These are phyloP conservation scores for Arachis hypogaea DNA, from an alignment of 306 rosid species.

Conservation along the genomic window DNA sequence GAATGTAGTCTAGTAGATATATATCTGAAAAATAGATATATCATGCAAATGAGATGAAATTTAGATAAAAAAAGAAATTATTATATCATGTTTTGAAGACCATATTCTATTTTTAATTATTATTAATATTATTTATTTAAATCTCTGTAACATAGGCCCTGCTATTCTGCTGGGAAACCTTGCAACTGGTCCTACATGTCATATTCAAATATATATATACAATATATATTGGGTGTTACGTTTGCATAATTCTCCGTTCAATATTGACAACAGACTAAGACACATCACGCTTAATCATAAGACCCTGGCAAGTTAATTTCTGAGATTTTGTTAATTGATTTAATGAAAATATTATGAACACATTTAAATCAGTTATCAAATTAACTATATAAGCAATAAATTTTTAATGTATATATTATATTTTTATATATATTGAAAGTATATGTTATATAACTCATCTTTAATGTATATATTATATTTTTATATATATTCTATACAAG, in stretches of 20 bases:
- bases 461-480: too few relatives aligned
- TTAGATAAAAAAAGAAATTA: not conserved
- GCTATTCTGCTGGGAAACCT: slow-evolving; percentile 14
- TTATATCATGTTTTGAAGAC: not conserved
- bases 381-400: too few relatives aligned
- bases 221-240: slow-evolving; percentile 20
- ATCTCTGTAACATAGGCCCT: not conserved
- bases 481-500: too few relatives aligned
- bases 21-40: not conserved
- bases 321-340: not conserved
- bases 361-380: too few relatives aligned
- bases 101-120: too few relatives aligned
- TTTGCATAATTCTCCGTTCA: slow-evolving; percentile 31
- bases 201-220: slow-evolving; percentile 27
- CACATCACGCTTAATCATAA: slow-evolving; percentile 1
- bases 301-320: not conserved
- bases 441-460: too few relatives aligned
- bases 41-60: not conserved
- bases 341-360: too few relatives aligned
- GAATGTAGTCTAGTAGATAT: too few relatives aligned
- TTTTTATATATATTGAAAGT: too few relatives aligned
- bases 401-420: too few relatives aligned
- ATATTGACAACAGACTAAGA: slow-evolving; percentile 23
- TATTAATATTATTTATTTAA: not conserved
- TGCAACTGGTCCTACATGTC: slow-evolving; percentile 37